Evolutionary conservation across 2,329 filamentous ascomycete species (phyloP).

Genomic region (Didymella sp.): DNA sequence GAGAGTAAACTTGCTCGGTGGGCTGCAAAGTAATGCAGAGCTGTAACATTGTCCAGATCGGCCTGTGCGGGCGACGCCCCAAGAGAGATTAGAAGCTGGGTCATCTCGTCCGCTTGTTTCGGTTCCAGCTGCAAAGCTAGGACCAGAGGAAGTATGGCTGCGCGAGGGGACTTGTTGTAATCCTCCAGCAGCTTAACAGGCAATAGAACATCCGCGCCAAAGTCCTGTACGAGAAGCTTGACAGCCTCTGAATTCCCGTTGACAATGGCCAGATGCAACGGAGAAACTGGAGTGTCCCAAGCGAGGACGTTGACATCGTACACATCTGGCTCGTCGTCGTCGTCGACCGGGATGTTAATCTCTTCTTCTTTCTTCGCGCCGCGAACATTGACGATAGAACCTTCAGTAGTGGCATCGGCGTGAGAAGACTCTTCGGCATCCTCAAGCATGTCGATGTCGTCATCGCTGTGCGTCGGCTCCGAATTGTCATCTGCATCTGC

Average conservation of each 20-base stretch:
- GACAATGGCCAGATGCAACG: conserved; percentile 80
- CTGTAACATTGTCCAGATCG: conserved; percentile 69
- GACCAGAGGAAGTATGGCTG: conserved; percentile 72
- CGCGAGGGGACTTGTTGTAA: conserved; percentile 57
- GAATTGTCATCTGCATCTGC: conserved; percentile 39
- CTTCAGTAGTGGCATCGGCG: conserved; percentile 68
- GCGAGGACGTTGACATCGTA: conserved; percentile 80
- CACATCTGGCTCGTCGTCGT: conserved; percentile 74
- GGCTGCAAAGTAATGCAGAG: conserved; percentile 60
- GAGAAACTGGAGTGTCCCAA: conserved; percentile 78
- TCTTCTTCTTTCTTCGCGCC: conserved; percentile 51
- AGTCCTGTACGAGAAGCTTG: conserved; percentile 70
- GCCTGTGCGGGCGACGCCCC: conserved; percentile 78
- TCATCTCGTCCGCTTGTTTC: conserved; percentile 70
- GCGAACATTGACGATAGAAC: conserved; percentile 70
- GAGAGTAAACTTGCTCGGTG: conserved; percentile 20
- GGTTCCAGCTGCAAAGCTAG: conserved; percentile 70
- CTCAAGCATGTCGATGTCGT: conserved; percentile 61
- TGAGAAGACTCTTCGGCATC: conserved; percentile 51
- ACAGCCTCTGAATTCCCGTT: conserved; percentile 74
- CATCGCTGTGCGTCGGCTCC: conserved; percentile 55
- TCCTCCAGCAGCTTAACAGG: conserved; percentile 71
- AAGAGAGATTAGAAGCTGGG: conserved; percentile 68
- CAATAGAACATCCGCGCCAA: conserved; percentile 77
- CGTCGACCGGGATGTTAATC: conserved; percentile 60